A percentile compares a stretch with the other conserved stretches of the same genome.
These are phyloP conservation scores for Tolypocladium guangdongense DNA, from an alignment of 2,329 filamentous ascomycete genomes.

Conservation along the genomic window DNA sequence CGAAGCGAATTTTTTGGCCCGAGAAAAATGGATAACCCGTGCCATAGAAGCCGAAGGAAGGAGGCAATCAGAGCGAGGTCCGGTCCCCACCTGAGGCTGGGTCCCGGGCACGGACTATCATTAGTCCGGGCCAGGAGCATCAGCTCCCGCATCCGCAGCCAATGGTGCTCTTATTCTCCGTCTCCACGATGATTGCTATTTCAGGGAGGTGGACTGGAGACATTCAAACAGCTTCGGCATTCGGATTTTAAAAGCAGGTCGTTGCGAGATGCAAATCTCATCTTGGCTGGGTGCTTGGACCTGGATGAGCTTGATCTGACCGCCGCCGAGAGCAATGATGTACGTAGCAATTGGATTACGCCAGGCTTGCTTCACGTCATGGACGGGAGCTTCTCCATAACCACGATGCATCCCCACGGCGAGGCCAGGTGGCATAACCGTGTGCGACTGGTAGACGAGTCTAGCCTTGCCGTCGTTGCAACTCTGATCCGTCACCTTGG, in stretches of 20 bases:
- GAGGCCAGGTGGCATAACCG: neutral
- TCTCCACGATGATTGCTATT: neutral
- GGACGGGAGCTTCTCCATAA: no score
- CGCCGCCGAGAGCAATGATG: neutral
- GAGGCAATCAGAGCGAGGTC: conserved; percentile 18
- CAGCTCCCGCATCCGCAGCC: neutral
- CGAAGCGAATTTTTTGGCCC: conserved; percentile 28
- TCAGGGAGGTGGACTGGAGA: neutral
- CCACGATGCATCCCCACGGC: neutral
- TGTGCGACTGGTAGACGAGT: neutral
- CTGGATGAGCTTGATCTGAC: neutral
- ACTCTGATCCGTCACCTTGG: neutral
- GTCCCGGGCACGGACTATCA: conserved; percentile 13
- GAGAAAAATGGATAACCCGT: conserved; percentile 20
- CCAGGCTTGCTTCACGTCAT: no score
- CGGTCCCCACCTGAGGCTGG: conserved; percentile 2
- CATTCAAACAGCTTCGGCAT: neutral
- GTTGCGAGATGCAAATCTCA: neutral
- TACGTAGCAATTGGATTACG: neutral
- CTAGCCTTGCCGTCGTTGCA: neutral
- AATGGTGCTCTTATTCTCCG: neutral
- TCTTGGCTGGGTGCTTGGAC: neutral
- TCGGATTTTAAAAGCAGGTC: neutral
- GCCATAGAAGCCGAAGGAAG: conserved; percentile 33
- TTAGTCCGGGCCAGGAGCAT: conserved; percentile 7